phyloP scores from a whole-genome alignment of 306 rosid species.

The Crotalaria pallida region DNA sequence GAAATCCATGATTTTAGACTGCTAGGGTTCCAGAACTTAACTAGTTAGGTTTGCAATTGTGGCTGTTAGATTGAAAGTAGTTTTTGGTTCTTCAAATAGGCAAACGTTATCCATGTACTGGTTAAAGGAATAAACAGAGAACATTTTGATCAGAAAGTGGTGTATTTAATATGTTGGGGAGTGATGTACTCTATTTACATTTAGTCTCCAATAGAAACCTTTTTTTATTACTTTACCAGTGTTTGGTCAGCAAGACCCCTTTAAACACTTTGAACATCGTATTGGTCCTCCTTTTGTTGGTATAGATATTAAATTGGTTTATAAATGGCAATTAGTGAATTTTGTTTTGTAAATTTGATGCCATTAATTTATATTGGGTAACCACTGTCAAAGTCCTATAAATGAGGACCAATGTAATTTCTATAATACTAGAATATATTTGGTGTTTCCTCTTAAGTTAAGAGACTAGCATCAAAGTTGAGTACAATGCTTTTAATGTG shows the following conservation, averaged over 20 bases:
- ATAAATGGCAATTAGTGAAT: neutral
- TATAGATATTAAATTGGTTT: too few relatives aligned
- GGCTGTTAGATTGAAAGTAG: neutral
- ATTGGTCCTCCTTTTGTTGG: neutral
- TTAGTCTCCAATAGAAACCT: too few relatives aligned
- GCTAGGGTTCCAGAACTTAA: neutral
- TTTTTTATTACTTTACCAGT: too few relatives aligned
- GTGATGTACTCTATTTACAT: too few relatives aligned
- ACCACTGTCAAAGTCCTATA: neutral
- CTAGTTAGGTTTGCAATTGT: neutral
- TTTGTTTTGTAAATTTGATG: neutral
- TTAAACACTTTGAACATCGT: neutral
- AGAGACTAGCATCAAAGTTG: neutral
- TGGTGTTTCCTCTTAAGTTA: neutral
- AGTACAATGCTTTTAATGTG: neutral
- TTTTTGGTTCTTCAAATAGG: too few relatives aligned
- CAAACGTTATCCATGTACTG: too few relatives aligned
- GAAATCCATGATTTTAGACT: neutral
- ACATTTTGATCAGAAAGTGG: too few relatives aligned
- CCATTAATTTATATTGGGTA: neutral
- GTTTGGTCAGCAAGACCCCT: too few relatives aligned
- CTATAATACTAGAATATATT: neutral
- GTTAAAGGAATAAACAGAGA: too few relatives aligned
- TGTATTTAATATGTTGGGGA: too few relatives aligned
- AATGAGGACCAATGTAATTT: neutral